Evolutionary conservation across 257 asterid genomes (phyloP).

Genomic region (Fraxinus cuspidata): DNA sequence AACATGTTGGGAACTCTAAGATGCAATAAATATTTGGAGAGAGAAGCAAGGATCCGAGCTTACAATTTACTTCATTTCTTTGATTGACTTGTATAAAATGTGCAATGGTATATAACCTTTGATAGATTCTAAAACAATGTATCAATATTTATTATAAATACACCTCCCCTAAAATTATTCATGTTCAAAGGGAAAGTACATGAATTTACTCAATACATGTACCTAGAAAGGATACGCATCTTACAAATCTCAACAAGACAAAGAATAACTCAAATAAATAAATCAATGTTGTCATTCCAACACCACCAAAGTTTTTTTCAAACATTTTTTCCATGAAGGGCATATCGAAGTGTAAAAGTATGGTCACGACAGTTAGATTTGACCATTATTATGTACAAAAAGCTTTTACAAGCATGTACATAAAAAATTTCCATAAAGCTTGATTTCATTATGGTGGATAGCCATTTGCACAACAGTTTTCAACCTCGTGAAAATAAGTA

Average conservation of each 20-base stretch:
- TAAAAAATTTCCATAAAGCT: background rate
- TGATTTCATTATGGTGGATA: too few species aligned
- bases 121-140: background rate
- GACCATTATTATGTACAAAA: too few species aligned
- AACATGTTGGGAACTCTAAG: too few species aligned
- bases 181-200: background rate
- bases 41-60: too few species aligned
- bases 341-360: background rate
- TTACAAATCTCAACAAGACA: background rate
- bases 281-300: too few species aligned
- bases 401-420: background rate
- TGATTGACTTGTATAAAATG: background rate
- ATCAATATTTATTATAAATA: background rate
- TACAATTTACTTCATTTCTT: too few species aligned
- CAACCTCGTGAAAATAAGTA: background rate
- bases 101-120: background rate
- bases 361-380: too few species aligned
- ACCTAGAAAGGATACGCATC: background rate
- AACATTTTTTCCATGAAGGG: background rate
- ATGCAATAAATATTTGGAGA: too few species aligned
- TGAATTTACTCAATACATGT: background rate
- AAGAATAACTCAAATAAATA: too few species aligned
- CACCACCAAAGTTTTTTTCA: too few species aligned
- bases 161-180: background rate
- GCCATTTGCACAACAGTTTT: background rate